These are phyloP conservation scores for Climacium dendroides DNA, from an alignment of 225 moss, liverwort and hornwort genomes.

Conservation along the genomic window DNA sequence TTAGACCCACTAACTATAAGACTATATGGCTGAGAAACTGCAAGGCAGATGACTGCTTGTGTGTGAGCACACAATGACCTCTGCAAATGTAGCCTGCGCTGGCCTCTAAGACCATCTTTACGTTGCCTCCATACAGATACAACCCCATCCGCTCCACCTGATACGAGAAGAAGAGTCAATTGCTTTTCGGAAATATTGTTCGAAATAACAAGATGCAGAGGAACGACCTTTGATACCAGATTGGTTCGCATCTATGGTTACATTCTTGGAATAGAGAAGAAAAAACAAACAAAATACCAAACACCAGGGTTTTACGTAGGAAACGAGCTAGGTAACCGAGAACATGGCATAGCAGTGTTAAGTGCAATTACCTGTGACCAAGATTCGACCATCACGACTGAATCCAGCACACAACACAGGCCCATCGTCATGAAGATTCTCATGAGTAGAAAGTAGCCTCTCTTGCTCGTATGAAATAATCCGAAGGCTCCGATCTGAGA, in stretches of 20 bases:
- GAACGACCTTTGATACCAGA: neutral
- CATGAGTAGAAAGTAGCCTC: constrained; percentile 79
- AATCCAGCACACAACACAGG: constrained; percentile 79
- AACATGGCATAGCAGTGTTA: neutral
- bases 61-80: constrained; percentile 77
- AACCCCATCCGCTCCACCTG: constrained; percentile 82
- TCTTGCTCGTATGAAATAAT: constrained; percentile 85
- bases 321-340: neutral
- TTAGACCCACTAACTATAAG: constrained; percentile 77
- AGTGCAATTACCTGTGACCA: constrained; percentile 47
- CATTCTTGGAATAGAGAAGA: neutral
- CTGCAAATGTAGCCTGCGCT: constrained; percentile 55
- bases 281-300: neutral
- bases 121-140: constrained; percentile 79
- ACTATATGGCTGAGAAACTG: constrained; percentile 86
- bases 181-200: neutral
- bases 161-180: neutral
- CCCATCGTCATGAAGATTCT: constrained; percentile 77
- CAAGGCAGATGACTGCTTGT: constrained; percentile 60
- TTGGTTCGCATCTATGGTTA: neutral
- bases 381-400: constrained; percentile 77
- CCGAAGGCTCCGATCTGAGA: constrained; percentile 71
- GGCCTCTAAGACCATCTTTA: constrained; percentile 64
- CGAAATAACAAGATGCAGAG: neutral
- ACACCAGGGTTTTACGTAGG: neutral